Evolutionary conservation across 164 flowering plant genomes (phyloP).

Genomic region (Dillenia suffruticosa): DNA sequence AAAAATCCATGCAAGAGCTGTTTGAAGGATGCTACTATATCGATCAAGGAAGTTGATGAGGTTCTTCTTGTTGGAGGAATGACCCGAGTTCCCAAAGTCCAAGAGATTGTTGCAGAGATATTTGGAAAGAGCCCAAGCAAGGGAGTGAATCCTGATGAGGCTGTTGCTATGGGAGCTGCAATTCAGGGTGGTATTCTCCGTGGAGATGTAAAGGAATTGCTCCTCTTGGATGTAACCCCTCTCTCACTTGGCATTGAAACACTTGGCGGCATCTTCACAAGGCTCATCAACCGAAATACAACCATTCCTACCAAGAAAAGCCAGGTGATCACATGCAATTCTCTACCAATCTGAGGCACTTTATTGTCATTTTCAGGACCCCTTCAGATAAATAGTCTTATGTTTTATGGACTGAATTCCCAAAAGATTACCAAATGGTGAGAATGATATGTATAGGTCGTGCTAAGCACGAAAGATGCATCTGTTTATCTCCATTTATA

Average conservation of each 20-base stretch:
- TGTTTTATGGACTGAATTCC: too few relatives aligned
- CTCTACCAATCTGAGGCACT: too few relatives aligned
- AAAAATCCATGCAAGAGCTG: slow-evolving; percentile 57
- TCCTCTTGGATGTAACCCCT: slow-evolving; percentile 68
- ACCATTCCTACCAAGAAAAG: slow-evolving; percentile 76
- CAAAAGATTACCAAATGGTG: too few relatives aligned
- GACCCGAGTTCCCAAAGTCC: slow-evolving; percentile 77
- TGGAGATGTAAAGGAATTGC: slow-evolving; percentile 73
- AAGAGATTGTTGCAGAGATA: slow-evolving; percentile 52
- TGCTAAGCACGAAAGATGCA: too few relatives aligned
- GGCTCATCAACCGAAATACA: slow-evolving; percentile 58
- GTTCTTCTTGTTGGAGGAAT: slow-evolving; percentile 82
- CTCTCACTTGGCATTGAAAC: slow-evolving; percentile 76
- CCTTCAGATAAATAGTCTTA: too few relatives aligned
- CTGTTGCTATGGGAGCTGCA: slow-evolving; percentile 78
- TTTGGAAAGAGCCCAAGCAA: slow-evolving; percentile 74
- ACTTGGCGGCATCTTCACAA: slow-evolving; percentile 63
- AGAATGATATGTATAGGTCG: not conserved
- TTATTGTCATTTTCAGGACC: too few relatives aligned
- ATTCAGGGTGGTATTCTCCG: slow-evolving; percentile 79
- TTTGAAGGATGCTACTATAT: slow-evolving; percentile 60
- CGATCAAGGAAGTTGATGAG: slow-evolving; percentile 57
- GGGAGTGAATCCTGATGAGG: slow-evolving; percentile 83
- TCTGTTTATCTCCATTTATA: too few relatives aligned
- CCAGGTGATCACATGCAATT: slow-evolving; percentile 36